These are phyloP conservation scores for Venturiaceae sp. DNA, from an alignment of 2,329 filamentous ascomycete genomes.

Conservation along the genomic window DNA sequence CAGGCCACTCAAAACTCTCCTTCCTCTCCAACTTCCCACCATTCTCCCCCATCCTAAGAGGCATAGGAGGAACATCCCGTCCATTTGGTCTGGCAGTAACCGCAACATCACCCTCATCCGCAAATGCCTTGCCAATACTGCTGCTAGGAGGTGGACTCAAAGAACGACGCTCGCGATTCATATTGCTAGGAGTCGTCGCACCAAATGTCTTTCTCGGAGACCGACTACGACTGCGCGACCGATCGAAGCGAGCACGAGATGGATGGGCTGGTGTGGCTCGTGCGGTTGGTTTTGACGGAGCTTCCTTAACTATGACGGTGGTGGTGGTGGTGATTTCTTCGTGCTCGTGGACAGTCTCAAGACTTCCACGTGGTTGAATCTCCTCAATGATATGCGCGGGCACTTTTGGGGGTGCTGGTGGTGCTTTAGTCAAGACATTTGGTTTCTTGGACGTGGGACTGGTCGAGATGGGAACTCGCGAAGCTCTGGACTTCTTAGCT, in stretches of 20 bases:
- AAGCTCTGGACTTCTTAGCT: neutral
- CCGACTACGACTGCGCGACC: neutral
- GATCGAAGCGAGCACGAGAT: neutral
- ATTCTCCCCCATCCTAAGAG: neutral
- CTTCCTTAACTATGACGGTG: neutral
- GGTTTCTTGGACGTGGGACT: neutral
- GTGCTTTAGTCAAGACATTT: neutral
- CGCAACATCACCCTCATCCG: neutral
- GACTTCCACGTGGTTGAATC: neutral
- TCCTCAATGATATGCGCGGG: neutral
- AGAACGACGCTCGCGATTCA: neutral
- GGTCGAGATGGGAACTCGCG: neutral
- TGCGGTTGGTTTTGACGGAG: neutral
- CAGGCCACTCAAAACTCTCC: slow-evolving; percentile 8
- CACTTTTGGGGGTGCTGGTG: neutral
- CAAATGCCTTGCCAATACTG: neutral
- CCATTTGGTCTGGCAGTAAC: slow-evolving; percentile 4
- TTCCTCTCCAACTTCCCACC: neutral
- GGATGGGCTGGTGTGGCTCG: slow-evolving; percentile 4
- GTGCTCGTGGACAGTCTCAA: slow-evolving; percentile 5
- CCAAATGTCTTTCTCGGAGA: neutral
- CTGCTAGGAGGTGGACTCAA: slow-evolving; percentile 1
- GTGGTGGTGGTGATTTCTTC: neutral
- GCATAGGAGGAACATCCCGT: slow-evolving; percentile 2
- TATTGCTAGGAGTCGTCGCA: neutral